Evolutionary conservation across 2,329 filamentous ascomycete species (phyloP).

Genomic region (Ophiostoma tasmaniense): DNA sequence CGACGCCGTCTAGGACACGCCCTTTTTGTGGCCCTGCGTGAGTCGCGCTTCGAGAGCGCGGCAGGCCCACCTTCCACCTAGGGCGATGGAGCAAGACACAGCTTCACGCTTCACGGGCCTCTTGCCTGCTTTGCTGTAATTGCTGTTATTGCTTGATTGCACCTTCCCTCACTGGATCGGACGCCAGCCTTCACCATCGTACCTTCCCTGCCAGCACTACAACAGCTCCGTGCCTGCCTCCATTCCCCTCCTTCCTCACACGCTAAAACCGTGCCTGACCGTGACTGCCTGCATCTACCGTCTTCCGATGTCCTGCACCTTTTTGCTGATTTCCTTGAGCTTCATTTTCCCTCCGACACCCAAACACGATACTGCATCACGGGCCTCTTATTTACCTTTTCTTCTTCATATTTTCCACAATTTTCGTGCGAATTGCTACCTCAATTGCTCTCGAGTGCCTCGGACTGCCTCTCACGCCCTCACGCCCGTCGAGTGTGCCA

Average conservation of each 20-base stretch:
- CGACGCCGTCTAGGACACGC: conserved; percentile 19
- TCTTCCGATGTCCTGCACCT: neutral
- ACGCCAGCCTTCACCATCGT: neutral
- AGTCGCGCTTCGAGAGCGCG: conserved; percentile 3
- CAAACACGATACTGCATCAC: neutral
- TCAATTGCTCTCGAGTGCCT: neutral
- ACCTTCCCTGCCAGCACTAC: neutral
- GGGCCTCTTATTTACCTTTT: neutral
- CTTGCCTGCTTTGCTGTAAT: too few species aligned
- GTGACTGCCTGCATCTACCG: neutral
- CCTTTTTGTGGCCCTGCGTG: conserved; percentile 12
- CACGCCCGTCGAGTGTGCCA: neutral
- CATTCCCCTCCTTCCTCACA: conserved; percentile 2
- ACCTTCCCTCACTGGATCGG: neutral
- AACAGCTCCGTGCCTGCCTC: neutral
- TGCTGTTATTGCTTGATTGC: neutral
- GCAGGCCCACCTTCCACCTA: neutral
- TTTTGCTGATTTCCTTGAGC: neutral
- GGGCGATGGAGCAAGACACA: neutral
- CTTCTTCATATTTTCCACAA: neutral
- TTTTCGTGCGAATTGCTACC: neutral
- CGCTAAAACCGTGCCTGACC: neutral
- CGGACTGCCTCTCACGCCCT: neutral
- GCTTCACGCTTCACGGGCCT: neutral
- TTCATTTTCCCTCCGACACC: neutral